These are phyloP conservation scores for Spergularia marina DNA, from an alignment of 148 eudicot species.

Conservation along the genomic window DNA sequence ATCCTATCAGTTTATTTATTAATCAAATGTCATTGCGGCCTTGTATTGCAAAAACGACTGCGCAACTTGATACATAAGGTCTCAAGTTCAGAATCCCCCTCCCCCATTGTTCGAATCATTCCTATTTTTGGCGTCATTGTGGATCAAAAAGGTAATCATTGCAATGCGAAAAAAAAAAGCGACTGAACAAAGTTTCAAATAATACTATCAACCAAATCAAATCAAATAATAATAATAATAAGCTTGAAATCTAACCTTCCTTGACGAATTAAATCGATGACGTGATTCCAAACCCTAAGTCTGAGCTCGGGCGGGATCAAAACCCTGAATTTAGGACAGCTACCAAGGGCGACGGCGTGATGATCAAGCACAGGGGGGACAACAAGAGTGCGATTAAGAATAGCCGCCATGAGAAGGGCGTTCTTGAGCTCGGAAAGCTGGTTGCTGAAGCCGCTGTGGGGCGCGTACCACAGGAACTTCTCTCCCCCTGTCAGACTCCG, in stretches of 20 bases:
- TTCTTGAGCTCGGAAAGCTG: slow-evolving; percentile 84
- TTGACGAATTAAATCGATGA: slow-evolving; percentile 46
- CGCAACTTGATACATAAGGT: not conserved
- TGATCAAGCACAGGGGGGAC: slow-evolving; percentile 93
- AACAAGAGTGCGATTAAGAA: slow-evolving; percentile 72
- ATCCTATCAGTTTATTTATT: not conserved
- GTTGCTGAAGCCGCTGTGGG: slow-evolving; percentile 96
- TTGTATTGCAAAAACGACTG: not conserved
- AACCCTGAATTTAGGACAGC: slow-evolving; percentile 95
- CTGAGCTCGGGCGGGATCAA: slow-evolving; percentile 49
- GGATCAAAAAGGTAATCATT: no score
- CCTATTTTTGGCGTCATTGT: no score
- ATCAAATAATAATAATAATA: not conserved
- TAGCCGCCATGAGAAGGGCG: slow-evolving; percentile 58
- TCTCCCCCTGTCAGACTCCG: slow-evolving; percentile 17
- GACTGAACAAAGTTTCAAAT: no score
- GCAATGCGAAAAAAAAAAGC: no score
- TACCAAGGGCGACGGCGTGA: slow-evolving; percentile 88
- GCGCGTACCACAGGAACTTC: slow-evolving; percentile 75
- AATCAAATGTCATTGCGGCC: not conserved
- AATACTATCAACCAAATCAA: no score
- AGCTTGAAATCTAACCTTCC: slow-evolving; percentile 43
- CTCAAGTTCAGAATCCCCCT: not conserved
- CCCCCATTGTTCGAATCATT: not conserved
- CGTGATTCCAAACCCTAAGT: slow-evolving; percentile 65